Evolutionary conservation across 1,139 yeast species (phyloP), one percentile per base, ranked within the genome.

Genomic region (Yamadazyma diddensiae): DNA sequence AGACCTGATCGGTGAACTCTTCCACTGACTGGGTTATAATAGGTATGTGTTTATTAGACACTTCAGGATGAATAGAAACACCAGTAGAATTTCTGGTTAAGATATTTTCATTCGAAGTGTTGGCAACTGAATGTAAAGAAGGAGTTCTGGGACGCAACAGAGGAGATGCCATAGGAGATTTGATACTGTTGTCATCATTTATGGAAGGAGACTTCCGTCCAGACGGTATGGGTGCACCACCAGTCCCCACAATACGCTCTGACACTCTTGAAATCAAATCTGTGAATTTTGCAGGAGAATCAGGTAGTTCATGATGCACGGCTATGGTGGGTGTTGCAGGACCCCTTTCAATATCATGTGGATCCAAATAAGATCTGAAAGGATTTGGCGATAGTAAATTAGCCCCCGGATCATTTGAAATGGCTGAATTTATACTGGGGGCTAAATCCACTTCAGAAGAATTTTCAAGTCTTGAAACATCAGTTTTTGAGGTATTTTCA

Each of bases 201-300:
- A 28, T 13, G 2, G 30, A 27, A 8, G 35, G 35, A 8, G 31
- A 28, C 16, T 25, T 32, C 21, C 29, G 17, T 6, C 36, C 34
- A 16, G 29, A 15, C 7, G 25, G 25, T 11, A 14, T 19, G 4
- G 51, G 46, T 8, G 49, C 35, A 1, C 50, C 36, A 8, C 60
- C 62, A 10, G 57, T 39, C 4, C 73, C 74, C 1, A 71, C 73
- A 30, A 68, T 59, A 43, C 74, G 62, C 33, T 67, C 70, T 0
- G 72, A 62, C 3, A 68, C 55, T 35, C 69, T 46, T 3, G 67
- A 44, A 22, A 68, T 39, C 3, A 57, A 52, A 34, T 57, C 54
- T 4, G 67, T 34, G 18, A 37, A 36, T 32, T 35, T 41, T 15
- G 30, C 44, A 2, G 47, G 47, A n/a, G 47, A 37, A 2, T 36